These are phyloP conservation scores for Metroxylon sagu DNA, from an alignment of 176 grass and related monocot species.

Conservation along the genomic window DNA sequence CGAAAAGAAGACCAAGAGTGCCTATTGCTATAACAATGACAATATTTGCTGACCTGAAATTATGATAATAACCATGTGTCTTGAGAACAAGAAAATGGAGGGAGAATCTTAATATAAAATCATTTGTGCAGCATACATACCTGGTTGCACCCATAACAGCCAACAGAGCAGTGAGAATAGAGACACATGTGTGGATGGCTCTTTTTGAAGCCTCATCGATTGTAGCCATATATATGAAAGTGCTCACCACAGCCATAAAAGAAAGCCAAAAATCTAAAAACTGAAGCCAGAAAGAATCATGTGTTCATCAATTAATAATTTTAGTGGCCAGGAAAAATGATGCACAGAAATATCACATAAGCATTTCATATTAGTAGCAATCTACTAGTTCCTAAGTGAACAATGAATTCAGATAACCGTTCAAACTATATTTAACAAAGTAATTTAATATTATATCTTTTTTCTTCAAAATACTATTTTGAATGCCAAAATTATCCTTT, in stretches of 20 bases:
- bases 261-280: constrained; percentile 99
- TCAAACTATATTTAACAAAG: too few species aligned
- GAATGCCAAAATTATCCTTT: too few species aligned
- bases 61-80: background rate
- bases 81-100: too few species aligned
- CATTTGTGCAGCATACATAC: constrained; percentile 17
- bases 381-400: too few species aligned
- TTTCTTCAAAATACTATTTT: too few species aligned
- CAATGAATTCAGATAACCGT: too few species aligned
- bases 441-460: too few species aligned
- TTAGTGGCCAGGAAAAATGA: too few species aligned
- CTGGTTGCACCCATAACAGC: constrained; percentile 88
- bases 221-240: constrained; percentile 96
- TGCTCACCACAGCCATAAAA: constrained; percentile 95
- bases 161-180: constrained; percentile 88
- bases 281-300: constrained; percentile 27
- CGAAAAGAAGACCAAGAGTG: constrained; percentile 69
- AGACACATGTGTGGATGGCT: constrained; percentile 75
- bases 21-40: constrained; percentile 87
- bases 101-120: background rate
- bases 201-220: constrained; percentile 83
- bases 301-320: constrained; percentile 8
- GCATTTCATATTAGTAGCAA: too few species aligned
- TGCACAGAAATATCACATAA: too few species aligned
- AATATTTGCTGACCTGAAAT: constrained; percentile 76